Evolutionary conservation across 352 stramenopile genomes (phyloP).

Genomic region (Sclerospora graminicola): DNA sequence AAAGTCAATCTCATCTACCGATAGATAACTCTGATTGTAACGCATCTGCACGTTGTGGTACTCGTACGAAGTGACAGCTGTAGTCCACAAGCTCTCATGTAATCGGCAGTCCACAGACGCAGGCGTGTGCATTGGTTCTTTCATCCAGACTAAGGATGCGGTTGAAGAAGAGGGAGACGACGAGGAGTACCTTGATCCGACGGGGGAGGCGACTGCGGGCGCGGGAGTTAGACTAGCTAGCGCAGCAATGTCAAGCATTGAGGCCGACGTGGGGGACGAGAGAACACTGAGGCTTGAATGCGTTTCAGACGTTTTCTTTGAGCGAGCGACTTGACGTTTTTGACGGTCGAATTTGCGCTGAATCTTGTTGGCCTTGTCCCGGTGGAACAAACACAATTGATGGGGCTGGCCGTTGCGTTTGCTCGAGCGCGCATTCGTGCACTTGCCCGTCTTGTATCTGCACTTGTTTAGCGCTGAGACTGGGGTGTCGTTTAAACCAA

Average conservation of each 20-base stretch:
- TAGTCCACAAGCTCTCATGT: conserved; percentile 43
- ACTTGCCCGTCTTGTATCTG: conserved; percentile 86
- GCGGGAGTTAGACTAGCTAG: conserved; percentile 16
- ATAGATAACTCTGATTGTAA: conserved; percentile 42
- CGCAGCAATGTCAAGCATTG: conserved; percentile 24
- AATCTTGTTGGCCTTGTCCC: conserved; percentile 86
- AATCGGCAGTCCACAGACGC: conserved; percentile 47
- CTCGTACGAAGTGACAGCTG: too few species aligned
- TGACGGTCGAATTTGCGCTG: conserved; percentile 85
- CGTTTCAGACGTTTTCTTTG: conserved; percentile 24
- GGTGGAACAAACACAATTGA: conserved; percentile 82
- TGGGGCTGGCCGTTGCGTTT: conserved; percentile 83
- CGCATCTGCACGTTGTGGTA: conserved; percentile 2
- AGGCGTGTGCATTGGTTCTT: conserved; percentile 48
- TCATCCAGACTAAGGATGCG: conserved; percentile 23
- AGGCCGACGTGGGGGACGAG: conserved; percentile 16
- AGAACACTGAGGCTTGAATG: conserved; percentile 5
- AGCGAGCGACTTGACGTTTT: conserved; percentile 68
- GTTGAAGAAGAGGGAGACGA: conserved; percentile 17
- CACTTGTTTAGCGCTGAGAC: conserved; percentile 28
- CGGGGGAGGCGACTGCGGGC: conserved; percentile 11
- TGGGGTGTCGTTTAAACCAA: conserved; percentile 10
- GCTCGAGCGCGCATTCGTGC: conserved; percentile 64
- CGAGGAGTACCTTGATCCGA: conserved; percentile 18
- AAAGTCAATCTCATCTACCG: conserved; percentile 81